Conservation (phyloP, 1,139 yeast species). For the Candida tropicalis region DNA sequence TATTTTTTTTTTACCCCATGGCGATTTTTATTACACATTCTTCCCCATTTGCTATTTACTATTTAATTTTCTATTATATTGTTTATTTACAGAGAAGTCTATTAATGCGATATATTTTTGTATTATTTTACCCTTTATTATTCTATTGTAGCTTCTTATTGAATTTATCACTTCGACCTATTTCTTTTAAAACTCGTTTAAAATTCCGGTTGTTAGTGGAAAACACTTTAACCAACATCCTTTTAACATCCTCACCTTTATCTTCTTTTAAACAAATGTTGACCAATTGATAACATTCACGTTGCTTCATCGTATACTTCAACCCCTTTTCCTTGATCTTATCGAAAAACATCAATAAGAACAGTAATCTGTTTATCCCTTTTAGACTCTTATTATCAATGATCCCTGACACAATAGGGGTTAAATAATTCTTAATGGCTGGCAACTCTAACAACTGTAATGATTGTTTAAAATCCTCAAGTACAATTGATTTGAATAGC, state of each 20-base stretch:
- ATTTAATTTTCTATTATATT: too few relatives aligned
- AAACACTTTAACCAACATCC: conserved; percentile 15
- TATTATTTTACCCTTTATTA: too few relatives aligned
- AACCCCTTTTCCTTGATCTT: conserved; percentile 23
- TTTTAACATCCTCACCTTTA: conserved; percentile 3
- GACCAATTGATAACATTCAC: conserved; percentile 19
- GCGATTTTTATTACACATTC: too few relatives aligned
- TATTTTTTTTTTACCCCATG: too few relatives aligned
- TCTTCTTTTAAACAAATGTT: conserved; percentile 5
- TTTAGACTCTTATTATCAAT: conserved; percentile 20
- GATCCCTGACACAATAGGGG: conserved; percentile 30
- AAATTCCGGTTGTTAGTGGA: conserved; percentile 14
- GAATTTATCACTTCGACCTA: background rate
- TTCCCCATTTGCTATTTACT: too few relatives aligned
- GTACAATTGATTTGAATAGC: conserved; percentile 28
- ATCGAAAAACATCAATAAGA: conserved; percentile 18
- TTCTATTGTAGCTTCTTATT: too few relatives aligned
- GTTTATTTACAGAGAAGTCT: too few relatives aligned
- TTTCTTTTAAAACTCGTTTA: conserved; percentile 8
- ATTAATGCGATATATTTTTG: too few relatives aligned
- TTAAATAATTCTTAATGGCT: conserved; percentile 21
- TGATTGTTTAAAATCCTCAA: conserved; percentile 27
- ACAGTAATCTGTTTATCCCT: conserved; percentile 20
- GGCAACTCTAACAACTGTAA: conserved; percentile 23
- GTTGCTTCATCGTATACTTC: conserved; percentile 20